Conservation (phyloP, 2,329 filamentous ascomycete species). For the Tolypocladium ophioglossoides region DNA sequence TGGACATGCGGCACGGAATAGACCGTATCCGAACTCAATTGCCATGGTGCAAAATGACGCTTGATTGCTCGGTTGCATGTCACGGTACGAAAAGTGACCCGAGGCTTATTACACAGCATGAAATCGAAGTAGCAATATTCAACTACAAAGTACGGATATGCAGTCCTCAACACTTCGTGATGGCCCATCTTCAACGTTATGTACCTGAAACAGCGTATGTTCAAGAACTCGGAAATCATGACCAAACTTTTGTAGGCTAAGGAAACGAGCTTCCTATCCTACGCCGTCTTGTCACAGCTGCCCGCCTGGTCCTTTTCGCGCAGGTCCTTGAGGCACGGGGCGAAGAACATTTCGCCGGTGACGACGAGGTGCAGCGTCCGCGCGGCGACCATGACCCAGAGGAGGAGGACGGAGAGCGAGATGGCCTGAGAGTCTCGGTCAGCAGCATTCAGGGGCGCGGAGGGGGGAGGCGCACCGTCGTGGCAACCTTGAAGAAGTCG, state of each 20-base stretch:
- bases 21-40: not conserved
- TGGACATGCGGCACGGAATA: not conserved
- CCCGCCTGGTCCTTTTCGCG: conserved; percentile 19
- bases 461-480: conserved; percentile 16
- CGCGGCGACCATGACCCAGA: conserved; percentile 30
- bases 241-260: too few species aligned
- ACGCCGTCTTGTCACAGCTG: conserved; percentile 17
- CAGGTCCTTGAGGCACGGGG: conserved; percentile 30
- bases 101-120: not conserved
- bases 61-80: not conserved
- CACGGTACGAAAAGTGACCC: not conserved
- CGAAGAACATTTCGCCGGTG: conserved; percentile 32
- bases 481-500: conserved; percentile 29
- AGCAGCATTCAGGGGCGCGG: conserved; percentile 1
- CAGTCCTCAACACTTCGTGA: not conserved
- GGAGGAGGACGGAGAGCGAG: conserved; percentile 26
- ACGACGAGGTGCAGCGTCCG: conserved; percentile 26
- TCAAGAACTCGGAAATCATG: not conserved
- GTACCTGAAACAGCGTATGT: not conserved
- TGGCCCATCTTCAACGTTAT: not conserved
- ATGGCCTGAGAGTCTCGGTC: conserved; percentile 21
- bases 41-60: not conserved
- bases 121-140: not conserved
- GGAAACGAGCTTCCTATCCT: not conserved
- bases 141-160: not conserved